phyloP scores from a whole-genome alignment of 2,329 filamentous ascomycete genomes.

The Hansfordia pulvinata region DNA sequence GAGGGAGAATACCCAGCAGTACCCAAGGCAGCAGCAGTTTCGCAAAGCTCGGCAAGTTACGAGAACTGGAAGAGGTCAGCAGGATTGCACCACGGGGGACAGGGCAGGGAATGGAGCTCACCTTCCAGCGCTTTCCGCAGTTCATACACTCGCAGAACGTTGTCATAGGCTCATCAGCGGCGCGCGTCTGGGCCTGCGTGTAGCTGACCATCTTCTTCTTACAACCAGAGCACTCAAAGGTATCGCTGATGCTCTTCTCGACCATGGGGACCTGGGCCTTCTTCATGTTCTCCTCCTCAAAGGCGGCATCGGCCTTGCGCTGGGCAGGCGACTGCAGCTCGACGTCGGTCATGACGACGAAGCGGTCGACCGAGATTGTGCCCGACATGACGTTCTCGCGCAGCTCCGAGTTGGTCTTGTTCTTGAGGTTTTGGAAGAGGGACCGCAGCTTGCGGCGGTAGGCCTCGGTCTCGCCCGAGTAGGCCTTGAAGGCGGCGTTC shows the following conservation, averaged over 20 bases:
- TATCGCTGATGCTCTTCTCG: conserved; percentile 80
- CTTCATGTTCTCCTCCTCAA: conserved; percentile 90
- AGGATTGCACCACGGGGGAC: conserved; percentile 2
- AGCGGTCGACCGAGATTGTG: conserved; percentile 55
- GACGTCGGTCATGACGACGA: conserved; percentile 78
- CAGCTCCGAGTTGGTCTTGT: conserved; percentile 71
- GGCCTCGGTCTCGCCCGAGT: conserved; percentile 55
- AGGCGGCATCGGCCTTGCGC: conserved; percentile 58
- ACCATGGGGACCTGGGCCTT: conserved; percentile 89
- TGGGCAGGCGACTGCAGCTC: conserved; percentile 84
- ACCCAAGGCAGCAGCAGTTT: no score
- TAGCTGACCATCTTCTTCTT: conserved; percentile 91
- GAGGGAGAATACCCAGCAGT: no score
- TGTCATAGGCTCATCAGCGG: conserved; percentile 87
- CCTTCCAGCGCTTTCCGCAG: conserved; percentile 62
- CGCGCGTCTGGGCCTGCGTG: conserved; percentile 87
- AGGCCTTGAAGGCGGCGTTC: conserved; percentile 55
- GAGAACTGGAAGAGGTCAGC: conserved; percentile 13
- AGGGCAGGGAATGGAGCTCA: conserved; percentile 22
- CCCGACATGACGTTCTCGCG: conserved; percentile 63
- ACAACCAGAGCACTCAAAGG: conserved; percentile 82
- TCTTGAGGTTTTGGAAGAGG: conserved; percentile 89
- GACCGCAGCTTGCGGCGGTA: conserved; percentile 88
- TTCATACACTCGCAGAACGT: conserved; percentile 61
- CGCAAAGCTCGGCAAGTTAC: conserved; percentile 5